A percentile compares a stretch with the other conserved stretches of the same genome.
Conservation (phyloP, 2,329 filamentous ascomycete species). For the Dactylellina haptotyla region DNA sequence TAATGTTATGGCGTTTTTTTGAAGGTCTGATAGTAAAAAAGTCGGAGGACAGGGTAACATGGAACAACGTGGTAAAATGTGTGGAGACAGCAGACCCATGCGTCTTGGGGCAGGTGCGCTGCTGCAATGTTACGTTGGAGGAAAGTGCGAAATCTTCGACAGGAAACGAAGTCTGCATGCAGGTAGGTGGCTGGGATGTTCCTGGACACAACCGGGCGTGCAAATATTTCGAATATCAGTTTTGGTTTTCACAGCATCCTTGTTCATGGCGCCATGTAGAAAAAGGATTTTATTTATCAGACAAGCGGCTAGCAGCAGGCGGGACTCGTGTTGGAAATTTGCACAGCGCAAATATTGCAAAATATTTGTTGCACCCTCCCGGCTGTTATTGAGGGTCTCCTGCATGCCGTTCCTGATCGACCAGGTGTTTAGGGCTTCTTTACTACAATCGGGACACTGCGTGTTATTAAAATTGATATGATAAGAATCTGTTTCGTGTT, state of each 20-base stretch:
- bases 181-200: constrained; percentile 27
- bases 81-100: constrained; percentile 1
- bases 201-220: constrained; percentile 17
- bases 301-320: neutral
- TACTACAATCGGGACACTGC: neutral
- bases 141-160: constrained; percentile 25
- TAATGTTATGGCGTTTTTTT: neutral
- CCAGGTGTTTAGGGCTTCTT: neutral
- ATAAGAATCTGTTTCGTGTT: constrained; percentile 18
- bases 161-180: constrained; percentile 30
- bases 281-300: neutral
- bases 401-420: neutral
- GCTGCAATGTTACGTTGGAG: constrained; percentile 48
- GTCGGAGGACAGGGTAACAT: constrained; percentile 7
- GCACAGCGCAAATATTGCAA: neutral
- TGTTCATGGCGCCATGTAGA: constrained; percentile 5
- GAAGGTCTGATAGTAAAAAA: neutral
- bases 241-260: neutral
- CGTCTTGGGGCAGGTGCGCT: constrained; percentile 15
- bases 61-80: constrained; percentile 24
- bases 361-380: constrained; percentile 9
- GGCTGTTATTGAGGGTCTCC: neutral
- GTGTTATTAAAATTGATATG: neutral
- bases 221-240: constrained; percentile 9
- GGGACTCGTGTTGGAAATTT: neutral